Base-by-base conservation (phyloP, 164 flowering plant genomes). In the Umbellularia californica region DNA sequence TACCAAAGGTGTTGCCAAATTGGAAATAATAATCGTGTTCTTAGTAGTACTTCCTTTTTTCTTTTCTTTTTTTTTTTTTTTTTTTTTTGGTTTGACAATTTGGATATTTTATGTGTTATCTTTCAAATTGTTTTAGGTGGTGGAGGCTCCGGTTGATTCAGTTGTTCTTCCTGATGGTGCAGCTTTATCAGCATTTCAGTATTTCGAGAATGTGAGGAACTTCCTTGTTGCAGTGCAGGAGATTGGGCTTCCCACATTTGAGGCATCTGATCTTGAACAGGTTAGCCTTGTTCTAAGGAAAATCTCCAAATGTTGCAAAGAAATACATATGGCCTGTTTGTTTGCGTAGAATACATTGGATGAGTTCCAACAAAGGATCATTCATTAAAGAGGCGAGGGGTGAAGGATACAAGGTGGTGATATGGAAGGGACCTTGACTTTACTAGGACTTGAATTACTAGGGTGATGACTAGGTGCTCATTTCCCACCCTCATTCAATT, bases 241-340 rank as follows among this genome's bases (percentile, higher is more conserved):
- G 74, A 50, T 94, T 84, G 94, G 97, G 60, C 80, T 96, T 82
- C 99, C 99, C 23, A 85, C 88, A 17, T 96, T 96, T 83, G 99
- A 96, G 83, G 97, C 92, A 35, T 96, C 99, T 77, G 99, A 96
- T 88, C 85, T 96, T 9, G 97, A 92, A 76, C 95, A 94, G 85
- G 99, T 94, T 74, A 52, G 90, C 70, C 2, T 81, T 35, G 3
- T 58, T 5, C n/a, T 7, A 30, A 67, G 5, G 3, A 14, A 24
- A 25, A 7, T 64, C 5, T 24, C 5, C 25, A 64, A 25, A 3
- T 23, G 23, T 23, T 64, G 9, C 28, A 64, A 7, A 41, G 47
- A 9, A 41, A 41, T 41, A 41, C 47, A 41, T 9, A 41, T 10
- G 10, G 47, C 9, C 47, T 41, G 47, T 41, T 9, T 41, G 47